Percentiles rank a stretch among this genome's conserved stretches.
Conservation (phyloP, 805 yeast species). For the Starmerella roubikii region DNA sequence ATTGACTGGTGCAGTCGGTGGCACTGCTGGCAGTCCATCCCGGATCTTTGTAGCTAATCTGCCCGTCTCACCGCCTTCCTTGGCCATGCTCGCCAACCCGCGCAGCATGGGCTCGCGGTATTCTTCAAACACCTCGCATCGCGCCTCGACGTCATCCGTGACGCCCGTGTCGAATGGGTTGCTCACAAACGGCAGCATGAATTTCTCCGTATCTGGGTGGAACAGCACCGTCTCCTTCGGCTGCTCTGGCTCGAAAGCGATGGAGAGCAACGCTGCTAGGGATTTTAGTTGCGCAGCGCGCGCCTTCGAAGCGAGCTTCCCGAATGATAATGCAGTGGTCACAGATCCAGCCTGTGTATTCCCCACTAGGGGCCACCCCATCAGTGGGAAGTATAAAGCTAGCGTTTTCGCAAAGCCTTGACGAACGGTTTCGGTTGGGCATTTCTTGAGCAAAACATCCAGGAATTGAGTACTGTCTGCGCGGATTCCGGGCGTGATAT, state of each 20-base stretch:
- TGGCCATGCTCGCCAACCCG: constrained; percentile 4
- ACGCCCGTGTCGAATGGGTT: constrained; percentile 15
- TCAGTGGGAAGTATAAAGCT: constrained; percentile 48
- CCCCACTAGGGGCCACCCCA: constrained; percentile 46
- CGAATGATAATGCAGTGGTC: constrained; percentile 15
- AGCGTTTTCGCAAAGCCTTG: constrained; percentile 27
- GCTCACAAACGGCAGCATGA: constrained; percentile 13
- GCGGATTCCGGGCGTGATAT: constrained; percentile 63
- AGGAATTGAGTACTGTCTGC: constrained; percentile 61
- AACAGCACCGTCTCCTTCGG: neutral
- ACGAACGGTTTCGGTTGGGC: constrained; percentile 15
- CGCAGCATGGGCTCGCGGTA: constrained; percentile 7
- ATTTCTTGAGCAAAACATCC: constrained; percentile 37
- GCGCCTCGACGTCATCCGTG: constrained; percentile 20
- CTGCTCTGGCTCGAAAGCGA: constrained; percentile 13
- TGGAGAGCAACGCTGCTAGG: constrained; percentile 11
- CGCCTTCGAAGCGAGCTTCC: constrained; percentile 19
- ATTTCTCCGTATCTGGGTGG: constrained; percentile 14
- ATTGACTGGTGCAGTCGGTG: neutral
- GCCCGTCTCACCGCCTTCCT: constrained; percentile 17
- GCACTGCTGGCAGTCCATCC: neutral
- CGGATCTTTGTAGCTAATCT: constrained; percentile 8
- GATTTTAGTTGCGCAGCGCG: constrained; percentile 19
- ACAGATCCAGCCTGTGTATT: constrained; percentile 15
- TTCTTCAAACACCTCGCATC: constrained; percentile 13